A percentile compares a stretch with the other conserved stretches of the same genome.
These are phyloP conservation scores for Curvularia verruculosa DNA, from an alignment of 2,329 filamentous ascomycete genomes.

Conservation along the genomic window DNA sequence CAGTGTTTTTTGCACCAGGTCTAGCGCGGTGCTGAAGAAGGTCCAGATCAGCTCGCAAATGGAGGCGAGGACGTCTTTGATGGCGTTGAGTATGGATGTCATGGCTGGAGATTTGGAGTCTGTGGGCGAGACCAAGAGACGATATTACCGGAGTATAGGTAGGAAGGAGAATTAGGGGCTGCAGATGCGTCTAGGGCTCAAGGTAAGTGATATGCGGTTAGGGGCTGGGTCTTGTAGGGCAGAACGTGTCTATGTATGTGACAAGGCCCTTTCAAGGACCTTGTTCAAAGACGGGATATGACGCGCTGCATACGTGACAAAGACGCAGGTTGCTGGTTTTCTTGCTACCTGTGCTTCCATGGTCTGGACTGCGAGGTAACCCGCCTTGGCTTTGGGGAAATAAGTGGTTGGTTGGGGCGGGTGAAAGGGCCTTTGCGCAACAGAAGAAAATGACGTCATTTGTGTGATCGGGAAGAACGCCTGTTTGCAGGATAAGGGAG, in stretches of 20 bases:
- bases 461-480: conserved; percentile 13
- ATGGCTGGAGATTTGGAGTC: conserved; percentile 23
- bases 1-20: conserved; percentile 40
- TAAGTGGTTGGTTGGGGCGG: conserved; percentile 26
- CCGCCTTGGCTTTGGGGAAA: neutral
- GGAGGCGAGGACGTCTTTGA: conserved; percentile 41
- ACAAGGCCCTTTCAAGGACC: neutral
- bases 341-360: conserved; percentile 15
- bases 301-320: conserved; percentile 30
- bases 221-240: neutral
- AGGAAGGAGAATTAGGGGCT: neutral
- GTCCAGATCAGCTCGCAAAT: conserved; percentile 44
- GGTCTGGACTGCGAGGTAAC: neutral
- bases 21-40: conserved; percentile 44
- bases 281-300: conserved; percentile 15
- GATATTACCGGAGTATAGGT: too few relatives aligned
- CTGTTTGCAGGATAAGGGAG: conserved; percentile 5
- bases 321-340: conserved; percentile 4
- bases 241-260: neutral
- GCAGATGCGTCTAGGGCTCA: neutral
- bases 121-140: too few relatives aligned
- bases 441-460: conserved; percentile 30
- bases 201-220: neutral
- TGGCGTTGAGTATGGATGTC: conserved; percentile 43
- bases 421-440: conserved; percentile 18